Evolutionary conservation across 495 filamentous ascomycete species (phyloP).

Genomic region (Tuber microsphaerosporum): DNA sequence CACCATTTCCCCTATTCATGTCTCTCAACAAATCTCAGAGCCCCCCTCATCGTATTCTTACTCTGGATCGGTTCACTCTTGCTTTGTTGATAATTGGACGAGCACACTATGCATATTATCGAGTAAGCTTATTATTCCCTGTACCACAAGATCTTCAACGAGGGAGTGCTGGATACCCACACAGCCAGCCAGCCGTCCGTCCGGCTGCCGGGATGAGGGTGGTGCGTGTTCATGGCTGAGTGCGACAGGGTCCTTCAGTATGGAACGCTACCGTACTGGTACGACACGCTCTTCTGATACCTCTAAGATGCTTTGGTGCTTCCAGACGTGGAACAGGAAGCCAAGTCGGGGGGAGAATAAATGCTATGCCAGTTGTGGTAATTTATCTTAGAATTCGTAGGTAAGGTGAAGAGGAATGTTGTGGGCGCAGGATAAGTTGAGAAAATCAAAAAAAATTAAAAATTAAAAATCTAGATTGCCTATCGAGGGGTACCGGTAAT

Average conservation of each 20-base stretch:
- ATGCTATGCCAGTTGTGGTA: neutral
- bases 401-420: neutral
- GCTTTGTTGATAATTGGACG: neutral
- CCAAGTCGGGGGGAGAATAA: neutral
- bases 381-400: neutral
- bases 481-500: neutral
- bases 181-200: too few species aligned
- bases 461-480: neutral
- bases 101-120: neutral
- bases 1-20: too few species aligned
- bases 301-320: neutral
- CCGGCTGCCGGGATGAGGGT: neutral
- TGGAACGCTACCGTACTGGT: neutral
- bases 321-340: neutral
- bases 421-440: neutral
- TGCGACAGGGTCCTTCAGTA: neutral
- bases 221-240: neutral
- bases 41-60: neutral
- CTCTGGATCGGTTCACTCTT: neutral
- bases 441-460: neutral
- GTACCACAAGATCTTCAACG: neutral
- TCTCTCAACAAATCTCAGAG: neutral
- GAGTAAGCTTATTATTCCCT: neutral
- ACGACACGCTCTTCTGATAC: neutral
- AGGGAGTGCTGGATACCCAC: neutral